Evolutionary conservation across 2,329 filamentous ascomycete species (phyloP).

Genomic region (Aspergillus pseudotamarii): DNA sequence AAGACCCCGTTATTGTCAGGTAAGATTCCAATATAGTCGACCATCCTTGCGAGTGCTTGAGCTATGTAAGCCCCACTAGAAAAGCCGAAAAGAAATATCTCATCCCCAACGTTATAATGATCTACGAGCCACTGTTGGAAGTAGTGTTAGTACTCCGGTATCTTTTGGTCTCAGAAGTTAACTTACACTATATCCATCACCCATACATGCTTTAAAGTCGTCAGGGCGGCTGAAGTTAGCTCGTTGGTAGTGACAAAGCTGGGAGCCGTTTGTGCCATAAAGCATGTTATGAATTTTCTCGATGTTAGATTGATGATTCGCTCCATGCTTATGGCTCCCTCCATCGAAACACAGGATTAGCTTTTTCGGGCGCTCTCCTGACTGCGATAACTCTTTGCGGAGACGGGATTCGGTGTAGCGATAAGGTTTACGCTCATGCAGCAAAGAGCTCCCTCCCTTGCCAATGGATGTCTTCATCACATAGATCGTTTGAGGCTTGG

Average conservation of each 20-base stretch:
- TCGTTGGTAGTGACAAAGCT: background rate
- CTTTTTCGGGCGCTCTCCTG: background rate
- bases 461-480: background rate
- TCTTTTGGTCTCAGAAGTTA: background rate
- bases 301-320: background rate
- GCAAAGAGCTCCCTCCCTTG: background rate
- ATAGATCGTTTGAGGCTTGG: background rate
- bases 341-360: background rate
- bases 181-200: conserved; percentile 2
- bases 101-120: background rate
- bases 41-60: background rate
- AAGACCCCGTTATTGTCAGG: background rate
- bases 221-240: background rate
- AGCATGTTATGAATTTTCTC: background rate
- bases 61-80: background rate
- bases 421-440: background rate
- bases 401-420: background rate
- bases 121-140: background rate
- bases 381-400: background rate
- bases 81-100: conserved; percentile 4
- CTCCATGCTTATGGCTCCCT: background rate
- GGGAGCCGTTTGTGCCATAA: background rate
- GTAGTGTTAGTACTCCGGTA: background rate
- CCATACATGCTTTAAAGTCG: background rate
- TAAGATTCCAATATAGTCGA: background rate